These are phyloP conservation scores for Chaetothyriales sp. DNA, from an alignment of 2,329 filamentous ascomycete genomes.

Conservation along the genomic window DNA sequence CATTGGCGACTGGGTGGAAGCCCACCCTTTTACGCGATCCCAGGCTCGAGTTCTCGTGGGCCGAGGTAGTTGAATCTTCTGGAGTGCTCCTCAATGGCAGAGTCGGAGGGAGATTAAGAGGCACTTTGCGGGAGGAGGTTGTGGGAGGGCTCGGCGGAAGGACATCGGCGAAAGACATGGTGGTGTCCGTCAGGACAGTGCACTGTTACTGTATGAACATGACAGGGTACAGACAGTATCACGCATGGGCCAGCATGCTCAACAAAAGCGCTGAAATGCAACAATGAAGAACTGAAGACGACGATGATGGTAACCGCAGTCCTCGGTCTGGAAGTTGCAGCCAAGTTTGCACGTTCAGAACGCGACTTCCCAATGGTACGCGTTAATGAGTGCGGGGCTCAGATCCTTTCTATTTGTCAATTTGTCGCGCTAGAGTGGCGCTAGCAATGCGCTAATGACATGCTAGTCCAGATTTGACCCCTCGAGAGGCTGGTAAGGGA, in stretches of 20 bases:
- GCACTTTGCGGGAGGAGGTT: slow-evolving; percentile 12
- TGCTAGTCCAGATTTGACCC: no score
- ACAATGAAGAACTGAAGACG: neutral
- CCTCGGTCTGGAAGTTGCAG: no score
- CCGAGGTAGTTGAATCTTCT: slow-evolving; percentile 7
- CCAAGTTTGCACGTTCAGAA: no score
- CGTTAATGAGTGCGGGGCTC: no score
- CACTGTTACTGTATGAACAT: neutral
- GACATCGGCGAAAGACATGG: slow-evolving; percentile 13
- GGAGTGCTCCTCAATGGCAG: slow-evolving; percentile 4
- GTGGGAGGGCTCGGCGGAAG: slow-evolving; percentile 18
- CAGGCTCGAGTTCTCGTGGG: slow-evolving; percentile 6
- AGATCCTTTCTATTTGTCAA: no score
- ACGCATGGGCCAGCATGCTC: neutral
- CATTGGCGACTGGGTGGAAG: slow-evolving; percentile 43
- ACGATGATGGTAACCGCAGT: no score
- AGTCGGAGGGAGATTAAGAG: neutral
- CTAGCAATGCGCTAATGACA: no score
- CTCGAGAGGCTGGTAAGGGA: no score
- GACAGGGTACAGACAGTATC: neutral
- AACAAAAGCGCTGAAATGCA: neutral
- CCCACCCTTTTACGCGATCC: slow-evolving; percentile 41
- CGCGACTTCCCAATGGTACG: no score
- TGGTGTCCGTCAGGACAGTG: neutral
- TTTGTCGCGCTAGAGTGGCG: no score